phyloP scores from a whole-genome alignment of 768 basidiomycete genomes.

The Atractiella rhizophila region DNA sequence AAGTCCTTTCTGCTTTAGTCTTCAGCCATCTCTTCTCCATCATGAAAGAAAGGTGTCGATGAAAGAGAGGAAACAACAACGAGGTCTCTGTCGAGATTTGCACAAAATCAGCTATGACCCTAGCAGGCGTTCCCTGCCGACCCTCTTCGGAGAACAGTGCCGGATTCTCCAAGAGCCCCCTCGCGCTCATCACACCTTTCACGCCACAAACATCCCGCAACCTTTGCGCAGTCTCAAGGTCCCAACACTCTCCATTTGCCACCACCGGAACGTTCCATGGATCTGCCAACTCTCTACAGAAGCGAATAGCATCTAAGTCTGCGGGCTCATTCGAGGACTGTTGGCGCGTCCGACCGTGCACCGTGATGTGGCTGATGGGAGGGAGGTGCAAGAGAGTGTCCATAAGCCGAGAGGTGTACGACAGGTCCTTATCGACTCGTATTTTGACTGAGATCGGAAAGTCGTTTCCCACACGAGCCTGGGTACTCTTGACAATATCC shows the following conservation, averaged over 20 bases:
- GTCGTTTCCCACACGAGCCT: conserved; percentile 24
- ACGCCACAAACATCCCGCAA: conserved; percentile 24
- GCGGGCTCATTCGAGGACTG: conserved; percentile 26
- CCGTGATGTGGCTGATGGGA: conserved; percentile 22
- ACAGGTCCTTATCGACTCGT: conserved; percentile 25
- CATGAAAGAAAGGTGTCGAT: conserved; percentile 27
- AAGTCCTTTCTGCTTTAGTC: conserved; percentile 20
- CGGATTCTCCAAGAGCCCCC: conserved; percentile 28
- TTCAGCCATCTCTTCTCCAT: conserved; percentile 20
- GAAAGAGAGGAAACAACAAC: conserved; percentile 25
- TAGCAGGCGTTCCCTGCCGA: not conserved
- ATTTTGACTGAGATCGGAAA: conserved; percentile 29
- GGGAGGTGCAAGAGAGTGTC: not conserved
- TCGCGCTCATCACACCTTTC: conserved; percentile 27
- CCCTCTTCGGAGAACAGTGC: conserved; percentile 8
- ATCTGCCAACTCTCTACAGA: conserved; percentile 25
- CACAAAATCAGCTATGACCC: conserved; percentile 19
- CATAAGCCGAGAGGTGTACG: conserved; percentile 13
- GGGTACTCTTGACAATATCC: conserved; percentile 25
- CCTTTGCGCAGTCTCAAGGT: conserved; percentile 19
- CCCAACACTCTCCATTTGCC: conserved; percentile 29
- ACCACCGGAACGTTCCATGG: conserved; percentile 25
- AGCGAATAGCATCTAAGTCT: conserved; percentile 22
- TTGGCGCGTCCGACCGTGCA: conserved; percentile 28
- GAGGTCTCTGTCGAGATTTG: conserved; percentile 21